Evolutionary conservation across 306 rosid species (phyloP), one percentile per base, ranked within the genome.

Genomic region (Castanea crenata): DNA sequence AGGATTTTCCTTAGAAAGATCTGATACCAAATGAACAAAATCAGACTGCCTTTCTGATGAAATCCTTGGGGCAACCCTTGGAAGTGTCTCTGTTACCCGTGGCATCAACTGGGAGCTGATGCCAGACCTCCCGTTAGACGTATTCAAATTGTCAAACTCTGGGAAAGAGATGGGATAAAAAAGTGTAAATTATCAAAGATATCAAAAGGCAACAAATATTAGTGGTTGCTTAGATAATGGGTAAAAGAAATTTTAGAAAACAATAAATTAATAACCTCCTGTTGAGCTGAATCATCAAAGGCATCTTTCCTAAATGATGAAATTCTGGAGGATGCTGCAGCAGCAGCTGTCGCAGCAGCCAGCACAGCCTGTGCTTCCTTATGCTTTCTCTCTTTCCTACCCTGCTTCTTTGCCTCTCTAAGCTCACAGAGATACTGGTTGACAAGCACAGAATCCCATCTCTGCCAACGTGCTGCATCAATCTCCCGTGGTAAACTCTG

Each of bases 271-370:
- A 64, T 29, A 76, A 96, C 99, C 97, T 92, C 97, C 49, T 80
- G 92, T 83, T 86, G 94, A 59, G 84, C 41, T 57, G 91, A 79
- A 73, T 90, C 99, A 52, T 93, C 97, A 44, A 84, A 76, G 61
- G 81, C 74, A 63, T 96, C 99, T 84, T 96, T 96, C 83, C 99
- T 94, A 70, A 91, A 88, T 51, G 97, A 91, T 54, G 97, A 92
- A 59, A 87, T 86, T 89, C 99, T 93, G 54, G 97, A 85, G 59
- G 99, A 96, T 65, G 97, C 92, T 2, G 99, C 98, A 1, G 98
- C 98, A 21, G 98, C 99, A 74, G 99, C 98, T 67, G 99, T 91
- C 69, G 99, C 99, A 76, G 99, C 99, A 78, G 98, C 99, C 79
- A 96, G 85, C 25, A 96, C 97, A 19, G 98, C 99, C 79, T 93